These are phyloP conservation scores for Phytophthora sp. DNA, from an alignment of 352 stramenopile species.

Conservation along the genomic window DNA sequence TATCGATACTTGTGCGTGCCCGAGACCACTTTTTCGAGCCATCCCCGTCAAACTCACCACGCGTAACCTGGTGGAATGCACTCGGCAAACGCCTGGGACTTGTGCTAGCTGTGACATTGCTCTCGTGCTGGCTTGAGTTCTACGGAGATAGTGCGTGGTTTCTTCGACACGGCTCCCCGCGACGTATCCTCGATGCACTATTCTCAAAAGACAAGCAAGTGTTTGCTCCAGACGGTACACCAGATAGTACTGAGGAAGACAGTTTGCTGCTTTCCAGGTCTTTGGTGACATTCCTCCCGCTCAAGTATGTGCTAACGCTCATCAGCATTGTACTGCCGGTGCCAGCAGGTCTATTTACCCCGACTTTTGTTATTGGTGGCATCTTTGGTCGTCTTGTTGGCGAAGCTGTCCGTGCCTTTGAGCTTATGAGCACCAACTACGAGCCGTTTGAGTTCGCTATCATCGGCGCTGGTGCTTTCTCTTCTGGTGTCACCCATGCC, in stretches of 20 bases:
- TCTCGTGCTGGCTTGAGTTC: conserved; percentile 78
- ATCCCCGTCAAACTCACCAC: conserved; percentile 6
- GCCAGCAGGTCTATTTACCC: conserved; percentile 81
- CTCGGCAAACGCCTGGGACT: conserved; percentile 68
- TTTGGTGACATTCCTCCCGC: conserved; percentile 74
- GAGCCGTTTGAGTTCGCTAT: conserved; percentile 94
- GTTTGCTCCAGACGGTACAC: conserved; percentile 33
- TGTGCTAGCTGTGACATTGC: conserved; percentile 59
- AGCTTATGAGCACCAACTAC: conserved; percentile 68
- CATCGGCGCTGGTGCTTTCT: conserved; percentile 92
- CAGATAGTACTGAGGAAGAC: conserved; percentile 30
- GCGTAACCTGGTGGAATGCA: conserved; percentile 44
- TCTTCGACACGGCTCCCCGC: conserved; percentile 71
- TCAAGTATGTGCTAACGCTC: conserved; percentile 82
- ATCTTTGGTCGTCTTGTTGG: conserved; percentile 85
- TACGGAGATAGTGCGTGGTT: conserved; percentile 86
- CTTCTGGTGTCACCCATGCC: conserved; percentile 91
- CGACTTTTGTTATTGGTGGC: conserved; percentile 85
- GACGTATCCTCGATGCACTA: conserved; percentile 63
- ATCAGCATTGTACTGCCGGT: conserved; percentile 80
- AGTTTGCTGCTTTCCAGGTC: conserved; percentile 76
- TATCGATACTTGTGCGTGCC: conserved; percentile 67
- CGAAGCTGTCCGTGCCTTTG: conserved; percentile 72
- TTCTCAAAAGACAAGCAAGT: conserved; percentile 72
- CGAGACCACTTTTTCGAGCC: conserved; percentile 57